Base-by-base conservation (phyloP, 306 rosid genomes). In the Rosa lucieae region DNA sequence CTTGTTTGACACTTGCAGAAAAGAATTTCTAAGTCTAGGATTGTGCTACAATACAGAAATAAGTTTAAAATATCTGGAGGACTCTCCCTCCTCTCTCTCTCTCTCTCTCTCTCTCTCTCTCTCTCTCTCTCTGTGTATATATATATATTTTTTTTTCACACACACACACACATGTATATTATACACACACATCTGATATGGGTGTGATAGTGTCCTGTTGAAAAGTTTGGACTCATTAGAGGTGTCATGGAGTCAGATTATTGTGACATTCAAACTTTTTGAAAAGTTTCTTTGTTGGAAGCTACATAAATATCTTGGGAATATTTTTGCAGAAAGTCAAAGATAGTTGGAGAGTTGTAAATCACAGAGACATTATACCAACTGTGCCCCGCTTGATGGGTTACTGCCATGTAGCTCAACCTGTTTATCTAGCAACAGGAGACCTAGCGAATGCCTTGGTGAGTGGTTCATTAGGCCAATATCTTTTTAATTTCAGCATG, bases 271-370 rank as follows among this genome's bases (percentile, higher is more conserved):
- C 56, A 70, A 72, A 13, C 37, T 72, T 43, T 29, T 42, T 32
- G 44, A 4, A 72, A 32, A 10, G 46, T 5, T 6, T 43, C 46
- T 43, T 6, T 20, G 10, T 55, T 55, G 26, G 55, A 7, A 18
- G 4, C 11, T 17, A 55, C 26, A 55, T 86, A 76, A 83, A 48
- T 82, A 73, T 85, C 59, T 82, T 67, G 72, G 58, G 82, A 74
- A 82, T 77, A 80, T 37, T 37, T 61, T 37, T 88, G 87, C 99
- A 95, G 99, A 92, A 86, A 89, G 94, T 95, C 70, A 92, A 86
- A 82, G 97, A 95, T 86, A 95, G 99, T 85, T 95, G 99, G 99
- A 91, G 99, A 77, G 92, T 95, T 63, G 95, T 95, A 79, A 95
- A 95, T 84, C 99, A 95, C 89, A 91, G 99, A 84, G 99, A 95